Evolutionary conservation across 305 asterid genomes (phyloP).

Genomic region (Striga hermonthica): DNA sequence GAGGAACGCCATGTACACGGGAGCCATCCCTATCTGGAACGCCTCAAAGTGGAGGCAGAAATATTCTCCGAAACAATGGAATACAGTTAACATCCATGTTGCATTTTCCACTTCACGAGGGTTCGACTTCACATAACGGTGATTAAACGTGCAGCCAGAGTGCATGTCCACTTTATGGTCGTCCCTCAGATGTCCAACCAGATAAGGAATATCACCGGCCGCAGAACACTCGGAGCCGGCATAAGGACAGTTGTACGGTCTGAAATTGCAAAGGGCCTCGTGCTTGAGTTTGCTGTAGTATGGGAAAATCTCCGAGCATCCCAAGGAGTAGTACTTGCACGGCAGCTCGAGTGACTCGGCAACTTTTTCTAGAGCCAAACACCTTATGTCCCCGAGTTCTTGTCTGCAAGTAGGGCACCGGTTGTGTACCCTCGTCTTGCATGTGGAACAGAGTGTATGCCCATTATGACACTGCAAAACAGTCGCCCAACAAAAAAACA

Average conservation of each 20-base stretch:
- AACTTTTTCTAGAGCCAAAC: conserved; percentile 60
- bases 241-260: conserved; percentile 64
- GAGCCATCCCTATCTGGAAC: conserved; percentile 80
- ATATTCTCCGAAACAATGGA: conserved; percentile 79
- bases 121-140: conserved; percentile 66
- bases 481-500: neutral
- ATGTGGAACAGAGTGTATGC: conserved; percentile 63
- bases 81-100: conserved; percentile 71
- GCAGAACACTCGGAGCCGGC: conserved; percentile 65
- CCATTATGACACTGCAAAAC: conserved; percentile 61
- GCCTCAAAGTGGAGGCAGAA: conserved; percentile 87
- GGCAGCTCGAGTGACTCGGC: conserved; percentile 61
- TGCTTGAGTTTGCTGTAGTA: conserved; percentile 67
- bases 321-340: conserved; percentile 50
- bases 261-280: conserved; percentile 53
- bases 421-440: conserved; percentile 63
- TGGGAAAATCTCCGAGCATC: conserved; percentile 53
- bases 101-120: conserved; percentile 71
- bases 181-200: conserved; percentile 54
- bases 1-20: conserved; percentile 83
- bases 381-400: conserved; percentile 67
- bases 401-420: conserved; percentile 67
- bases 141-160: conserved; percentile 62
- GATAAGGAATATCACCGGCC: conserved; percentile 52
- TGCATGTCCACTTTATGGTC: conserved; percentile 77